phyloP scores from a whole-genome alignment of 1,284 basidiomycete species.

The Cryptococcus deneoformans region DNA sequence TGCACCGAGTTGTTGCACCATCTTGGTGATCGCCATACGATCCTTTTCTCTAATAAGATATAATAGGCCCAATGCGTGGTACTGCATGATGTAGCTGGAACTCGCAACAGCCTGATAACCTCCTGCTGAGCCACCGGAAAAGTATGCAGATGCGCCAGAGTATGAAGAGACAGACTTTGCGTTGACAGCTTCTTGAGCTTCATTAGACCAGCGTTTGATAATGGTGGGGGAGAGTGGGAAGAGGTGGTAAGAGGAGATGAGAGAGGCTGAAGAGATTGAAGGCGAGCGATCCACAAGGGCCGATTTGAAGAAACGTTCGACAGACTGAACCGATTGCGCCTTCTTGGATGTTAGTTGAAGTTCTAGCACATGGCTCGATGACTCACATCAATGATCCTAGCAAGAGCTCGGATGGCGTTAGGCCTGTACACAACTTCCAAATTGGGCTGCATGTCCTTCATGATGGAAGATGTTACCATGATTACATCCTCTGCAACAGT shows the following conservation, averaged over 20 bases:
- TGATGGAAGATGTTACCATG: constrained; percentile 99
- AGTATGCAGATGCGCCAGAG: constrained; percentile 58
- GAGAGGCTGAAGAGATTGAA: constrained; percentile 91
- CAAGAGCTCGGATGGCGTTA: constrained; percentile 94
- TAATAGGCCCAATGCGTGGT: constrained; percentile 91
- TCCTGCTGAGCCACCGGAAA: constrained; percentile 27
- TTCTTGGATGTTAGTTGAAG: constrained; percentile 14
- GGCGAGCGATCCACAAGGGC: constrained; percentile 98
- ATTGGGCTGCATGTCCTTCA: constrained; percentile 99
- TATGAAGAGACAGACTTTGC: constrained; percentile 70
- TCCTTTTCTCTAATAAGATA: constrained; percentile 97
- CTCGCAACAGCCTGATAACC: constrained; percentile 77
- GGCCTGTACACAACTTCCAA: constrained; percentile 98
- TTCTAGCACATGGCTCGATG: neutral
- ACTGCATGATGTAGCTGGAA: constrained; percentile 91
- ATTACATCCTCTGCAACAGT: constrained; percentile 98
- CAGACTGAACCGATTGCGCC: constrained; percentile 72
- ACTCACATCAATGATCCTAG: constrained; percentile 94
- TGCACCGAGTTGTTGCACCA: constrained; percentile 95
- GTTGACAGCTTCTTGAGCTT: constrained; percentile 94
- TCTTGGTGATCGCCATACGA: constrained; percentile 98
- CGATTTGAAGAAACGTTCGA: constrained; percentile 99
- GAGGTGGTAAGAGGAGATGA: constrained; percentile 96
- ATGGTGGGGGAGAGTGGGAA: constrained; percentile 92
- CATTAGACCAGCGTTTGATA: constrained; percentile 97